A percentile compares a stretch with the other conserved stretches of the same genome.
These are phyloP conservation scores for Pseudonitzschia multiseries DNA, from an alignment of 108 stramenopile species.

Conservation along the genomic window DNA sequence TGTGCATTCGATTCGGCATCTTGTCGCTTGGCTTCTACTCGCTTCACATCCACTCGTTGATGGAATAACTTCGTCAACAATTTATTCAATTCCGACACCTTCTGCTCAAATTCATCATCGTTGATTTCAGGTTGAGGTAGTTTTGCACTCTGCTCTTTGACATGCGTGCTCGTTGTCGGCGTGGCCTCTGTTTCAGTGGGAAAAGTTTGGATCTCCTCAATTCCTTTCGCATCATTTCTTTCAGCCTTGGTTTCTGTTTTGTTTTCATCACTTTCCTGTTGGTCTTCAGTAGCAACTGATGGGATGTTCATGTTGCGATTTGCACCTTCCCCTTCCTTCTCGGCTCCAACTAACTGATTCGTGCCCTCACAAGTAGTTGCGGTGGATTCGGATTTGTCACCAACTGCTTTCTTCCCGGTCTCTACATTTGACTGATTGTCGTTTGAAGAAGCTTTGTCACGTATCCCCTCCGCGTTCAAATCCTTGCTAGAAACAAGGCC, in stretches of 20 bases:
- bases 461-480: not conserved
- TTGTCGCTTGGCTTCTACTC: not conserved
- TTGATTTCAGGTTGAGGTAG: constrained; percentile 3
- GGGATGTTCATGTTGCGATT: too few relatives aligned
- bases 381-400: not conserved
- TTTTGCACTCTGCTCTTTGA: not conserved
- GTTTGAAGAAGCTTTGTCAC: not conserved
- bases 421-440: not conserved
- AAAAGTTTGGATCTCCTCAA: not conserved
- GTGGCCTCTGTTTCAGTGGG: not conserved
- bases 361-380: not conserved
- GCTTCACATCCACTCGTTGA: not conserved
- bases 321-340: too few relatives aligned
- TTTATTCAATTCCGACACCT: constrained; percentile 1
- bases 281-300: too few relatives aligned
- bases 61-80: not conserved
- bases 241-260: too few relatives aligned
- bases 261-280: too few relatives aligned
- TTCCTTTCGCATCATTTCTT: too few relatives aligned
- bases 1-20: not conserved
- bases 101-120: constrained; percentile 9
- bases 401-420: not conserved
- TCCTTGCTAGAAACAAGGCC: not conserved
- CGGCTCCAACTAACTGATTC: not conserved
- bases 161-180: not conserved